These are phyloP conservation scores for Astragalus membranaceus DNA, from an alignment of 306 rosid species.

Conservation along the genomic window DNA sequence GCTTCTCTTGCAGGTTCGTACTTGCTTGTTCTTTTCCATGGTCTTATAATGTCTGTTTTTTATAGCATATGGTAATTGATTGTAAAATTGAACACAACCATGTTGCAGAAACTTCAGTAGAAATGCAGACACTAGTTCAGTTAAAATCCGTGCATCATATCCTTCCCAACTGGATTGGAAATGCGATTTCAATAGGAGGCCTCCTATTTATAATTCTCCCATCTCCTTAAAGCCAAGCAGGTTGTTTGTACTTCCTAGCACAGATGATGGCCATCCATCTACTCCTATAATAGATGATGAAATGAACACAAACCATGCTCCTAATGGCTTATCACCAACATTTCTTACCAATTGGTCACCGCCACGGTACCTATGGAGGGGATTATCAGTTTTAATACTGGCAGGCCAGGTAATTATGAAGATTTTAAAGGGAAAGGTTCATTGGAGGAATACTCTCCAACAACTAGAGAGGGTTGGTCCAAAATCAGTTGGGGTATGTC, in stretches of 20 bases:
- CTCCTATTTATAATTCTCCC: constrained; percentile 19
- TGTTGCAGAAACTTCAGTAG: constrained; percentile 41
- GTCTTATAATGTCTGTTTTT: background rate
- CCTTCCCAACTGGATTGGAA: constrained; percentile 26
- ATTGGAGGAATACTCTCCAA: constrained; percentile 86
- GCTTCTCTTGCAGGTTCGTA: constrained; percentile 34
- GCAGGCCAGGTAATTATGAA: constrained; percentile 83
- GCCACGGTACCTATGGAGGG: constrained; percentile 86
- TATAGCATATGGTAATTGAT: constrained; percentile 1
- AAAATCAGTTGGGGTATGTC: constrained; percentile 84
- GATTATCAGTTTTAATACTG: constrained; percentile 62
- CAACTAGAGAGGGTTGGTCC: constrained; percentile 96
- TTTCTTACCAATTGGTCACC: constrained; percentile 74
- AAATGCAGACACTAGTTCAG: constrained; percentile 20
- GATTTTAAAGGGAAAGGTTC: constrained; percentile 65
- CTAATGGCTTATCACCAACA: constrained; percentile 24
- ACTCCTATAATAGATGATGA: constrained; percentile 35
- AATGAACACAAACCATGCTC: constrained; percentile 49
- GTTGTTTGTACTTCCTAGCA: constrained; percentile 42
- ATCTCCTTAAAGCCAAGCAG: constrained; percentile 24
- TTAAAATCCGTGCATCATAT: constrained; percentile 28
- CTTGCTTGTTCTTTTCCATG: background rate
- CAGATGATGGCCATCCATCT: constrained; percentile 54
- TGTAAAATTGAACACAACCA: background rate
- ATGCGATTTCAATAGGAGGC: constrained; percentile 23